Evolutionary conservation across 257 asterid species (phyloP).

Genomic region (Echium plantagineum): DNA sequence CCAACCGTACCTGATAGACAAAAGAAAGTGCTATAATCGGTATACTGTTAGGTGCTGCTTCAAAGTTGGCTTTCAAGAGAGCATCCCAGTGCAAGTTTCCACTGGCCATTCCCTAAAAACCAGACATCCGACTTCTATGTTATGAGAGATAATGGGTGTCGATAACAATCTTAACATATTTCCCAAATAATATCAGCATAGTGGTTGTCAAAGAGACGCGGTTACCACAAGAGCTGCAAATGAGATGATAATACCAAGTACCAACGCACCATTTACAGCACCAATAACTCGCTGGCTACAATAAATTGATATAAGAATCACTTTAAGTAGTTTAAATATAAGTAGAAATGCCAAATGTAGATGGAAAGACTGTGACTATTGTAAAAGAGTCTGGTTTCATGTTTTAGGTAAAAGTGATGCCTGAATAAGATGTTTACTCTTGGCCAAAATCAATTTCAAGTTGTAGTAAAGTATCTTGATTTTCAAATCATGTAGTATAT

Average conservation of each 20-base stretch:
- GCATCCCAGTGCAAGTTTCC: constrained; percentile 88
- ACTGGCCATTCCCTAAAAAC: constrained; percentile 55
- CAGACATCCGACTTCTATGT: constrained; percentile 1
- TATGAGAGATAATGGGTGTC: neutral
- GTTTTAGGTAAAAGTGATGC: neutral
- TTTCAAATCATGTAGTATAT: neutral
- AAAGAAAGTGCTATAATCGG: constrained; percentile 92
- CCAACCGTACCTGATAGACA: constrained; percentile 68
- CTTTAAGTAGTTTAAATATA: constrained; percentile 6
- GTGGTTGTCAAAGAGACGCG: constrained; percentile 4
- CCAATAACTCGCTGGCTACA: constrained; percentile 78
- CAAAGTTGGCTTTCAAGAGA: constrained; percentile 65
- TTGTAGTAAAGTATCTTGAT: neutral
- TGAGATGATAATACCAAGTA: constrained; percentile 53
- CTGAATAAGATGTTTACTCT: neutral
- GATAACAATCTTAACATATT: neutral
- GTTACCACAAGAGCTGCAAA: constrained; percentile 83
- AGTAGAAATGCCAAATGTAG: neutral
- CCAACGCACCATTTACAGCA: constrained; percentile 72
- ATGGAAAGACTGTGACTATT: neutral
- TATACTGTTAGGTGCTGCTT: constrained; percentile 79
- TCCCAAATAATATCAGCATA: neutral
- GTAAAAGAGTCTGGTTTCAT: too few species aligned
- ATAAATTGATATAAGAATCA: constrained; percentile 12
- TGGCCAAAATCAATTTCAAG: neutral